Evolutionary conservation across 495 filamentous ascomycete genomes (phyloP).

Genomic region (Aspergillus bridgeri): DNA sequence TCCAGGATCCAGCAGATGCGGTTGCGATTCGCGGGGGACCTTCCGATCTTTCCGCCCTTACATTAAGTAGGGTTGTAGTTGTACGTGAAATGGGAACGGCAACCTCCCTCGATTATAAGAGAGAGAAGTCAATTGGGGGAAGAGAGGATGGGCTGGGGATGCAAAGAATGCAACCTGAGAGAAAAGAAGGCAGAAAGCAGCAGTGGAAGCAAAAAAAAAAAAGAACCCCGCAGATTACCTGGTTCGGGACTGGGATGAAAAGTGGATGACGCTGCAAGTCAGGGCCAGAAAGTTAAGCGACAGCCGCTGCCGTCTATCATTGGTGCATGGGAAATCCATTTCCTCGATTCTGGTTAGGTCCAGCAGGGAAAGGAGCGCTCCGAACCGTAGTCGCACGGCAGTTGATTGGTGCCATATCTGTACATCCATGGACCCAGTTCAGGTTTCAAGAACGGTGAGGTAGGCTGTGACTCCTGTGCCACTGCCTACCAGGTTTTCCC

Average conservation of each 20-base stretch:
- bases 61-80: too few relatives aligned
- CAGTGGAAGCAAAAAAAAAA: not conserved
- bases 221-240: too few relatives aligned
- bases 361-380: constrained; percentile 25
- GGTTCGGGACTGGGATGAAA: too few relatives aligned
- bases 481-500: not conserved
- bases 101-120: not conserved
- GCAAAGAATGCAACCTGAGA: not conserved
- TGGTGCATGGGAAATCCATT: constrained; percentile 6
- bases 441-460: constrained; percentile 1
- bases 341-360: constrained; percentile 15
- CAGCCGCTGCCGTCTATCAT: constrained; percentile 10
- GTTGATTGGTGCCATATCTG: constrained; percentile 11
- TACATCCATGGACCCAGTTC: not conserved
- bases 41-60: too few relatives aligned
- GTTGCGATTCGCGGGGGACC: too few relatives aligned
- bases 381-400: constrained; percentile 22
- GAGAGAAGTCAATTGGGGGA: too few relatives aligned
- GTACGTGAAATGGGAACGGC: too few relatives aligned
- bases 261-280: constrained; percentile 7
- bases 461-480: not conserved
- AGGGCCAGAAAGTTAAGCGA: constrained; percentile 15
- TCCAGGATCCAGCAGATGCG: too few relatives aligned
- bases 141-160: not conserved
- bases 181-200: too few relatives aligned